Percentiles rank a stretch among this genome's conserved stretches.
These are phyloP conservation scores for Beauveria varroae DNA, from an alignment of 2,329 filamentous ascomycete species.

Conservation along the genomic window DNA sequence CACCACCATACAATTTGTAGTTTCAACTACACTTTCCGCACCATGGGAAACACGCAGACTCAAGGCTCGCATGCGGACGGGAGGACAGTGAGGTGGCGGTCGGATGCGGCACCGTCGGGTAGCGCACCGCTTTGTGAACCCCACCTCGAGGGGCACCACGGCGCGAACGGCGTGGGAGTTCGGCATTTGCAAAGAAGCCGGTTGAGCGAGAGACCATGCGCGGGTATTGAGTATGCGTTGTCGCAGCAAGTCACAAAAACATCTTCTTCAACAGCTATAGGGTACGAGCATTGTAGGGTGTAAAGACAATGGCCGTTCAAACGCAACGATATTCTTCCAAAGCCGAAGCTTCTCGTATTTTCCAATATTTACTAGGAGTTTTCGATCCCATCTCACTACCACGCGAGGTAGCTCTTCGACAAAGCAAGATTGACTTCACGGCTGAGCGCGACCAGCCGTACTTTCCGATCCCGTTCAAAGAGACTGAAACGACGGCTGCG, in stretches of 20 bases:
- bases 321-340: conserved; percentile 17
- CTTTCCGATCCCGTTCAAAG: conserved; percentile 41
- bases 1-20: too few relatives aligned
- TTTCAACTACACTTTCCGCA: too few relatives aligned
- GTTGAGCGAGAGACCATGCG: not conserved
- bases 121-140: not conserved
- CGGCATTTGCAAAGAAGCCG: not conserved
- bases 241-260: not conserved
- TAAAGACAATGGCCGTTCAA: not conserved
- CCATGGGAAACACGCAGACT: too few relatives aligned
- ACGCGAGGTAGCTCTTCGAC: conserved; percentile 18
- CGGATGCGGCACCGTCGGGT: conserved; percentile 6
- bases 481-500: conserved; percentile 36
- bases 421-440: conserved; percentile 24
- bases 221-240: not conserved
- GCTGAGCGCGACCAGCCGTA: conserved; percentile 30
- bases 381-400: conserved; percentile 25
- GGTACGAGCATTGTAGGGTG: not conserved
- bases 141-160: not conserved
- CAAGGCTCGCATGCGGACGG: too few relatives aligned
- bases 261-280: not conserved
- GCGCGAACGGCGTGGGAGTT: too few relatives aligned
- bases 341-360: conserved; percentile 19
- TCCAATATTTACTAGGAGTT: conserved; percentile 18
- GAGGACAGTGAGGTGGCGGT: not conserved